These are phyloP conservation scores for Xylaria sp. DNA, from an alignment of 2,329 filamentous ascomycete species.

Conservation along the genomic window DNA sequence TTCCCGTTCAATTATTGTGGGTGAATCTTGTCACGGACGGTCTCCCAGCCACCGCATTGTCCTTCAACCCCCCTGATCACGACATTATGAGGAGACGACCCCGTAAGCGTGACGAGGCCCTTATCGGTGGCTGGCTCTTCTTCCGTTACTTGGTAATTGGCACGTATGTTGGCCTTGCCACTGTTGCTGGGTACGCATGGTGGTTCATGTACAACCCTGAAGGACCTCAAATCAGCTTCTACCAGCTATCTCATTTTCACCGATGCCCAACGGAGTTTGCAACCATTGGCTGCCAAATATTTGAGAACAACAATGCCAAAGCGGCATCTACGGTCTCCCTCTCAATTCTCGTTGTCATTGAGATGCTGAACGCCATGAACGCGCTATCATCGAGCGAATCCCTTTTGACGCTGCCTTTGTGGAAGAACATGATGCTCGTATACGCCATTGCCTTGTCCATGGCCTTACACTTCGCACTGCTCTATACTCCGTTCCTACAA, in stretches of 20 bases:
- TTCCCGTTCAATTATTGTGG: constrained; percentile 97
- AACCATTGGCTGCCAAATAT: constrained; percentile 92
- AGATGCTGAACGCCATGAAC: constrained; percentile 99
- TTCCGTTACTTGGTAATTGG: constrained; percentile 98
- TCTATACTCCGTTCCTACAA: constrained; percentile 93
- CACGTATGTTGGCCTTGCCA: constrained; percentile 92
- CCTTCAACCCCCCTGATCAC: constrained; percentile 98
- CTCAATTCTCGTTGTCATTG: constrained; percentile 92
- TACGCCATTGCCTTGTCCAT: constrained; percentile 94
- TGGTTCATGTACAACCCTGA: constrained; percentile 97
- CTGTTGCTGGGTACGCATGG: constrained; percentile 98
- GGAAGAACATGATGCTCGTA: constrained; percentile 98
- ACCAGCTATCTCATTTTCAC: constrained; percentile 92
- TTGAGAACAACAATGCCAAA: constrained; percentile 85
- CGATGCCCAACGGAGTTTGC: constrained; percentile 87
- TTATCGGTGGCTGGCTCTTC: constrained; percentile 96
- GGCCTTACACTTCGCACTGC: constrained; percentile 91
- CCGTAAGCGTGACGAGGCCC: constrained; percentile 88
- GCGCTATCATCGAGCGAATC: constrained; percentile 95
- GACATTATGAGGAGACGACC: constrained; percentile 96
- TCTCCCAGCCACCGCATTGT: constrained; percentile 93
- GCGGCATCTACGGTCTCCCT: constrained; percentile 93
- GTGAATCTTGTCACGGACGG: constrained; percentile 98
- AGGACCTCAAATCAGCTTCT: constrained; percentile 92
- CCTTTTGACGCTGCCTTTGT: constrained; percentile 91